Evolutionary conservation across 106 monocot genomes (phyloP).

Genomic region (Dendrobium huoshanense): DNA sequence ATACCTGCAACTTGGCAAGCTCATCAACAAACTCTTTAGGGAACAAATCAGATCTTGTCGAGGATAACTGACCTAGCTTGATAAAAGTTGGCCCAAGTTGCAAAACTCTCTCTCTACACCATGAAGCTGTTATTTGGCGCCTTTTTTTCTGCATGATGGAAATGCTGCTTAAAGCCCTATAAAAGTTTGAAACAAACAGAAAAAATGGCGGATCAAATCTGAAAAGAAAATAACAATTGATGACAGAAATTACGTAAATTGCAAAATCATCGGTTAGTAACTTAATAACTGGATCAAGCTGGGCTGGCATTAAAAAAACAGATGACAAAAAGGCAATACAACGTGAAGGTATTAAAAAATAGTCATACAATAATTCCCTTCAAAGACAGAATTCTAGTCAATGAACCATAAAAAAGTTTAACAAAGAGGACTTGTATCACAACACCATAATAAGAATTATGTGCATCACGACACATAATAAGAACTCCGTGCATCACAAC

Average conservation of each 20-base stretch:
- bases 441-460: no score
- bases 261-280: neutral
- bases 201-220: neutral
- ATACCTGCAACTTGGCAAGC: conserved; percentile 95
- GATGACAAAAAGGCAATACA: neutral
- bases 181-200: neutral
- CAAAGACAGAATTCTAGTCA: neutral
- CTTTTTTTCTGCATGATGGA: conserved; percentile 51
- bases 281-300: neutral
- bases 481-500: no score
- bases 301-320: neutral
- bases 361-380: neutral
- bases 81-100: conserved; percentile 95
- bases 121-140: conserved; percentile 73
- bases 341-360: neutral
- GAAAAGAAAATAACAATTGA: neutral
- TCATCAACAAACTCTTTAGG: conserved; percentile 89
- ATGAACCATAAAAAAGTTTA: neutral
- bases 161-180: neutral
- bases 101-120: conserved; percentile 83
- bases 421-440: neutral
- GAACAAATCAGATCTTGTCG: conserved; percentile 88
- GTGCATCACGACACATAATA: no score
- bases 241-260: neutral
- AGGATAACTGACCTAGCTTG: conserved; percentile 87